phyloP scores from a whole-genome alignment of 73 alveolate genomes.

The Tetrahymena malaccensis region DNA sequence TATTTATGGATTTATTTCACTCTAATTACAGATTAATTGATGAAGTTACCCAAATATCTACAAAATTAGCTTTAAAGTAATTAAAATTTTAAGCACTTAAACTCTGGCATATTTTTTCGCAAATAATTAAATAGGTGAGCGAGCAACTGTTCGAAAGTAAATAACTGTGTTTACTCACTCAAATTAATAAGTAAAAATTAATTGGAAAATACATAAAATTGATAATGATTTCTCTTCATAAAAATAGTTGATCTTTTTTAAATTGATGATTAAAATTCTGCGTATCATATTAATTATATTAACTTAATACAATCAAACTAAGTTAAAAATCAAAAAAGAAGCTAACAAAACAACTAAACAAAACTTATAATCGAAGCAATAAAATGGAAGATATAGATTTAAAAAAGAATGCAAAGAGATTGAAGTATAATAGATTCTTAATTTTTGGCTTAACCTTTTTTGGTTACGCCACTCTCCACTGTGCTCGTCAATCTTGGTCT shows the following conservation, averaged over 20 bases:
- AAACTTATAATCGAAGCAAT: not conserved
- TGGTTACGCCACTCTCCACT: conserved; percentile 21
- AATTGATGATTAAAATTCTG: not conserved
- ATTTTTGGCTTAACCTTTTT: conserved; percentile 10
- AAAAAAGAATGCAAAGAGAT: not conserved
- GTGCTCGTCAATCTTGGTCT: conserved; percentile 11
- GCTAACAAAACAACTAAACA: not conserved
- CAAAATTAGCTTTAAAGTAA: not conserved
- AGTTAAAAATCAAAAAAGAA: not conserved
- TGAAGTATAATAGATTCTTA: not conserved
- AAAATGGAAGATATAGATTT: not conserved
- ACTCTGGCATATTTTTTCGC: not conserved
- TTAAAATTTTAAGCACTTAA: too few species aligned
- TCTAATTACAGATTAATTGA: too few species aligned
- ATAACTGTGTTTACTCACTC: not conserved
- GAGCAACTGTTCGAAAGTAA: not conserved
- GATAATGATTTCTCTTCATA: not conserved
- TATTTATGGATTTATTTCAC: too few species aligned
- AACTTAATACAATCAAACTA: not conserved
- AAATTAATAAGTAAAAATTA: too few species aligned
- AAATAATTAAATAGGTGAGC: not conserved
- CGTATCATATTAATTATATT: not conserved
- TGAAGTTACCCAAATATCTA: not conserved
- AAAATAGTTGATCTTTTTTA: not conserved
- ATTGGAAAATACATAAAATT: not conserved